Base-by-base conservation (phyloP, 768 basidiomycete species). In the Solioccasus polychromus region DNA sequence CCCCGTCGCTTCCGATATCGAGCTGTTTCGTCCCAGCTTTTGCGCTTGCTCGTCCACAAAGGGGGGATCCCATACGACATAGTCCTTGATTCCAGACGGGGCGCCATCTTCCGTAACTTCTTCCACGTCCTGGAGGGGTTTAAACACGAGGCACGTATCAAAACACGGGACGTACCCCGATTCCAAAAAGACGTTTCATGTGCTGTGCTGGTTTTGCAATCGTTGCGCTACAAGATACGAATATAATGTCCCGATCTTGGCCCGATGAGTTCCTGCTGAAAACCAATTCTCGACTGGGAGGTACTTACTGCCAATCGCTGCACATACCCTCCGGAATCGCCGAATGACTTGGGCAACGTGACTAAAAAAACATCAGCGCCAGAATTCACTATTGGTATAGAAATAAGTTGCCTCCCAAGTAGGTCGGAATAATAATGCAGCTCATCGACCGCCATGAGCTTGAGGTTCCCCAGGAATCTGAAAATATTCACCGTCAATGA, bases 181-280 rank as follows among this genome's bases (percentile, higher is more conserved):
- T 66, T 18, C 85, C 85, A 54, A 90, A 88, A 35, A 95, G 76
- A 28, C 73, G 76, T 47, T 70, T 71, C 89, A 94, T 92, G 54
- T 92, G 87, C 43, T 76, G 66, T 29, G 68, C 64, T 6, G 92
- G 89, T 49, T 89, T 85, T 5, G 82, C 71, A 35, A 95, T 84
- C 0, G 92, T 95, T 28, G 92, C 92, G 50, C 88, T 92, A 59
- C 92, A 94, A 11, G 90, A 92, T 6, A 94, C 78, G 57, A 89
- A 92, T 15, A 70, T 75, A 3, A 76, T 59, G 0, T 67, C 68
- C 38, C 66, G 64, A 56, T 90, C 88, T 66, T 61, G 44, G 14
- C 14, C 24, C n/a, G 23, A 11, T 28, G 9, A 15, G 30, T 35
- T 29, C 35, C 18, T 32, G 46, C 15, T 46, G 31, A 58, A 1